phyloP scores from a whole-genome alignment of 1,284 basidiomycete species.

The Microbotryomycetes sp. region DNA sequence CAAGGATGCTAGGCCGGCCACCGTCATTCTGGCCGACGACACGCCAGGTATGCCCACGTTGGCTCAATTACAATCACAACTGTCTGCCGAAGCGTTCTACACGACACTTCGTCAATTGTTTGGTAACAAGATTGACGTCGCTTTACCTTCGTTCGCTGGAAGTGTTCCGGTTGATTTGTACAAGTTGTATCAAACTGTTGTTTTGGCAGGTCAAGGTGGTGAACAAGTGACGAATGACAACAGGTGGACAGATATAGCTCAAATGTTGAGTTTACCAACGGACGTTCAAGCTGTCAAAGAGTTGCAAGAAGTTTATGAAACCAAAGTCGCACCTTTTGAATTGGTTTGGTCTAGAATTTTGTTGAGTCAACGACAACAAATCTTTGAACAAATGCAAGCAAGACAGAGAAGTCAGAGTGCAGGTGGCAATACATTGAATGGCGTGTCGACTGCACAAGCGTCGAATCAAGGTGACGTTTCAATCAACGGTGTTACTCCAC shows the following conservation, averaged over 20 bases:
- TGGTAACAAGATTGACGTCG: neutral
- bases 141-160: constrained; percentile 1
- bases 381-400: no score
- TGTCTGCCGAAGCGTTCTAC: neutral
- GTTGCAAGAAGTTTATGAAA: neutral
- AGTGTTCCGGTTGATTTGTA: constrained; percentile 2
- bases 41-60: neutral
- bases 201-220: constrained; percentile 5
- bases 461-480: no score
- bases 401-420: no score
- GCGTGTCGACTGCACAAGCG: no score
- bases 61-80: constrained; percentile 2
- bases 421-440: no score
- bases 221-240: constrained; percentile 5
- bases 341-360: neutral
- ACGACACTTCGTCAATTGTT: neutral
- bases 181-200: constrained; percentile 14
- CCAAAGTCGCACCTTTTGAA: neutral
- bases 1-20: neutral
- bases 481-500: no score
- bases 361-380: neutral
- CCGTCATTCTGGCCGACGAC: constrained; percentile 1
- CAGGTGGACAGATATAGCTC: constrained; percentile 4
- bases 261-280: neutral
- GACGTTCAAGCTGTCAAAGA: neutral